These are phyloP conservation scores for Trametes versicolor DNA, from an alignment of 1,284 basidiomycete genomes.

Conservation along the genomic window DNA sequence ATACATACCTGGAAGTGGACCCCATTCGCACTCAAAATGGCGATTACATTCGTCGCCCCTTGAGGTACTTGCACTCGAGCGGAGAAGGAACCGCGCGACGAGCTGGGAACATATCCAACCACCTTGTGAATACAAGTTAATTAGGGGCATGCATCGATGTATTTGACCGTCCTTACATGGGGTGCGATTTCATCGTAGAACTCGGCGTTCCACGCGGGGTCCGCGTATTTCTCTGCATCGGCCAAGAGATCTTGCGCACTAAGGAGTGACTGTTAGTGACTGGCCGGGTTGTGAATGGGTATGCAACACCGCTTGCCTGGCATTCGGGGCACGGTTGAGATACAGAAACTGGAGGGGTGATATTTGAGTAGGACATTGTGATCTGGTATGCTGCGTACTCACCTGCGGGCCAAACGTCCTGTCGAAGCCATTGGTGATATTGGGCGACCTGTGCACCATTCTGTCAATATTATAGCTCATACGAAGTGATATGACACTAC, in stretches of 20 bases:
- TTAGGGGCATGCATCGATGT: not conserved
- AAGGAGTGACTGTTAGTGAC: not conserved
- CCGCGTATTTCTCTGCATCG: constrained; percentile 41
- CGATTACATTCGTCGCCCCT: constrained; percentile 35
- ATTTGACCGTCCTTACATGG: constrained; percentile 25
- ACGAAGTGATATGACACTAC: not conserved
- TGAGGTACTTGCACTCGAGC: constrained; percentile 35
- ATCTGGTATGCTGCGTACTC: not conserved
- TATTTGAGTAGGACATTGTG: too few species aligned
- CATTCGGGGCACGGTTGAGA: constrained; percentile 36
- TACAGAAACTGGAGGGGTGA: constrained; percentile 38
- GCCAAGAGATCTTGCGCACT: constrained; percentile 28
- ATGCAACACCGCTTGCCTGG: constrained; percentile 7
- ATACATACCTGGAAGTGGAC: constrained; percentile 38
- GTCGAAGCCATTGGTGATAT: constrained; percentile 44
- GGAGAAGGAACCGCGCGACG: constrained; percentile 29
- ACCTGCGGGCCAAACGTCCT: constrained; percentile 43
- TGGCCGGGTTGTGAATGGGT: too few species aligned
- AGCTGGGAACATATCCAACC: constrained; percentile 28
- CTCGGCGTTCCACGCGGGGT: constrained; percentile 40
- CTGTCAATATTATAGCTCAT: not conserved
- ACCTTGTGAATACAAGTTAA: constrained; percentile 14
- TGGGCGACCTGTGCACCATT: constrained; percentile 33
- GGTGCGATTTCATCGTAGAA: constrained; percentile 44
- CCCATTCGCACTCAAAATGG: constrained; percentile 40